Conservation (phyloP, 208 protist species). For the Crithidia brevicula region DNA sequence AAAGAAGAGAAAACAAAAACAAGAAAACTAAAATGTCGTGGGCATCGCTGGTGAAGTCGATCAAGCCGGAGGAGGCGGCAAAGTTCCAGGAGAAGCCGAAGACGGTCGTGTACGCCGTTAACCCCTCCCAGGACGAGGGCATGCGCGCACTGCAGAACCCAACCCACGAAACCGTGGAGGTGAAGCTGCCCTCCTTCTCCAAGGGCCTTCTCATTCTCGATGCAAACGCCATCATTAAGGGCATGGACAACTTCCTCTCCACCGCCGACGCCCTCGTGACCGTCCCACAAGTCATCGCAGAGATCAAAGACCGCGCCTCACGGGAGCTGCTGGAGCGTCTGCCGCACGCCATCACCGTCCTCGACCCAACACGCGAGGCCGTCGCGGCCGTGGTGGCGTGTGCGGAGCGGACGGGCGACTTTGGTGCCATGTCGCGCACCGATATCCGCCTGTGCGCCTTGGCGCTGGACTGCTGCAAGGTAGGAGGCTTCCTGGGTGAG, state of each 20-base stretch:
- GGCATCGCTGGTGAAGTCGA: slow-evolving; percentile 57
- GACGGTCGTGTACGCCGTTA: slow-evolving; percentile 37
- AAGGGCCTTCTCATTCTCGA: slow-evolving; percentile 86
- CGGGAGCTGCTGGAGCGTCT: slow-evolving; percentile 74
- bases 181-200: slow-evolving; percentile 56
- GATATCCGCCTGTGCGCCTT: slow-evolving; percentile 91
- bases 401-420: slow-evolving; percentile 90
- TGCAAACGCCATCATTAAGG: slow-evolving; percentile 90
- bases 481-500: slow-evolving; percentile 35
- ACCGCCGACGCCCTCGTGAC: slow-evolving; percentile 86
- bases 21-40: slow-evolving; percentile 61
- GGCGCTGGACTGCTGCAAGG: slow-evolving; percentile 79
- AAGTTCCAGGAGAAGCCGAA: slow-evolving; percentile 33
- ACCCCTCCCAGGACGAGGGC: slow-evolving; percentile 22
- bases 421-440: slow-evolving; percentile 86
- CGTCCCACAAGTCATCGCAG: slow-evolving; percentile 79
- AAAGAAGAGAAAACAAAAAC: neutral
- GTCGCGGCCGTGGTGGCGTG: slow-evolving; percentile 65
- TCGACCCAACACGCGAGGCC: slow-evolving; percentile 71
- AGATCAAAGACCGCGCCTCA: slow-evolving; percentile 79
- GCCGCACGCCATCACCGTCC: slow-evolving; percentile 63
- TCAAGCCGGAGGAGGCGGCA: slow-evolving; percentile 38
- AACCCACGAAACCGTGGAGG: slow-evolving; percentile 31
- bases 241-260: slow-evolving; percentile 69
- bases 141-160: slow-evolving; percentile 40